Percentiles rank a stretch among this genome's conserved stretches.
These are phyloP conservation scores for Erodium trifolium DNA, from an alignment of 441 rosid genomes.

Conservation along the genomic window DNA sequence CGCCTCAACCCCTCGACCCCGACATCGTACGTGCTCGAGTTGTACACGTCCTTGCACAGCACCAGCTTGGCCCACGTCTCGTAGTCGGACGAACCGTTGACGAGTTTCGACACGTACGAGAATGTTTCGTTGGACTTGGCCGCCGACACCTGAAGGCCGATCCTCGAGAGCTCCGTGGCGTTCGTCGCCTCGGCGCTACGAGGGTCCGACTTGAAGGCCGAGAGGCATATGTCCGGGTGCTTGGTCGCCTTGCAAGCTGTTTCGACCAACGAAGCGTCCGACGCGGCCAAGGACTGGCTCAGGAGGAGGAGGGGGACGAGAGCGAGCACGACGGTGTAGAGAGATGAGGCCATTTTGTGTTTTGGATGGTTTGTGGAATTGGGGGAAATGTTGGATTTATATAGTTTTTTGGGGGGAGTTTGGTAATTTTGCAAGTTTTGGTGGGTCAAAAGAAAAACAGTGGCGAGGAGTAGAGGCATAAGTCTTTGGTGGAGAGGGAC, in stretches of 20 bases:
- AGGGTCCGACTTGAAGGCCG: neutral
- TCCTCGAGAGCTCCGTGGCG: neutral
- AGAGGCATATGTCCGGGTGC: neutral
- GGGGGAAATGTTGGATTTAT: too few species aligned
- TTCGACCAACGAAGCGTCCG: neutral
- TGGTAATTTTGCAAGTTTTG: too few species aligned
- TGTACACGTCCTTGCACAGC: slow-evolving; percentile 1
- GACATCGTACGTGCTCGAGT: neutral
- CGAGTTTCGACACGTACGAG: neutral
- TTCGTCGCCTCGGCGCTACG: neutral
- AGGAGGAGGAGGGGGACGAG: too few species aligned
- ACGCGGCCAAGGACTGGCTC: too few species aligned
- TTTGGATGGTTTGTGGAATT: too few species aligned
- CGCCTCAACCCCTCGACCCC: neutral
- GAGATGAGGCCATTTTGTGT: too few species aligned
- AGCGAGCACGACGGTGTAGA: too few species aligned
- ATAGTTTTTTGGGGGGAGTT: too few species aligned
- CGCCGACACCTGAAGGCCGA: neutral
- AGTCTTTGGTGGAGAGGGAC: too few species aligned
- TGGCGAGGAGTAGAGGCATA: too few species aligned
- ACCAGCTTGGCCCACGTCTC: neutral
- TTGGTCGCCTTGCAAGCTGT: neutral
- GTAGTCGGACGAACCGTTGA: neutral
- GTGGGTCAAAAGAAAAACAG: too few species aligned
- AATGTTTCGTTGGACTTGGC: neutral